A percentile compares a stretch with the other conserved stretches of the same genome.
Conservation (phyloP, 768 basidiomycete genomes). For the Tulasnella sp. region DNA sequence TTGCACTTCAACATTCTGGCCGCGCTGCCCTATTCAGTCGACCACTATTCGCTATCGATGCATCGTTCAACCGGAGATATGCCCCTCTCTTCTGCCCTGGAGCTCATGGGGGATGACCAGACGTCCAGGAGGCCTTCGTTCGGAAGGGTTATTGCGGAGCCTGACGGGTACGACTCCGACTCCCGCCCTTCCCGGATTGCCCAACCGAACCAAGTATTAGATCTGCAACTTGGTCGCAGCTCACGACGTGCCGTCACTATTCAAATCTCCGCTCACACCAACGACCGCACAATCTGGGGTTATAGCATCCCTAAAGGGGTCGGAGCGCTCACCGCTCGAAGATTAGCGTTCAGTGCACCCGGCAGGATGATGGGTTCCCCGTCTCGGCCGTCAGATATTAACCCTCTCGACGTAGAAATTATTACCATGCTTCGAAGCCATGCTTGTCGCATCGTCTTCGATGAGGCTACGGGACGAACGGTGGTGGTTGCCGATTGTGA, state of each 20-base stretch:
- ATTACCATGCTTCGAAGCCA: background rate
- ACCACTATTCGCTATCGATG: background rate
- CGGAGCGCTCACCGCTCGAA: background rate
- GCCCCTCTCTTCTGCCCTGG: background rate
- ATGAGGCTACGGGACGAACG: slow-evolving; percentile 4
- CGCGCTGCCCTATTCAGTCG: slow-evolving; percentile 5
- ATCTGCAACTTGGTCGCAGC: background rate
- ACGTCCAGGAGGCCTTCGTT: background rate
- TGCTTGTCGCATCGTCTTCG: slow-evolving; percentile 11
- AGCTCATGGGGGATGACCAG: slow-evolving; percentile 16
- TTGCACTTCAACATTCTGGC: slow-evolving; percentile 9
- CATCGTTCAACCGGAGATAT: background rate
- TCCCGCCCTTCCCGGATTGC: slow-evolving; percentile 14
- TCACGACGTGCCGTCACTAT: slow-evolving; percentile 9
- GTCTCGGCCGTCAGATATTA: background rate
- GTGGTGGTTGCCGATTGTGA: slow-evolving; percentile 14
- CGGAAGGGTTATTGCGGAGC: background rate
- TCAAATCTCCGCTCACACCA: slow-evolving; percentile 9
- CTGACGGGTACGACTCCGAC: slow-evolving; percentile 18
- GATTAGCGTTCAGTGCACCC: background rate
- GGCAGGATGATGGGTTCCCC: background rate
- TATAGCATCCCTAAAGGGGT: slow-evolving; percentile 7
- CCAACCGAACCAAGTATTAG: slow-evolving; percentile 13
- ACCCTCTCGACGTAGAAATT: background rate
- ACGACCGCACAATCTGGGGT: slow-evolving; percentile 12